These are phyloP conservation scores for Tricholoma terreum DNA, from an alignment of 768 basidiomycete species.

Conservation along the genomic window DNA sequence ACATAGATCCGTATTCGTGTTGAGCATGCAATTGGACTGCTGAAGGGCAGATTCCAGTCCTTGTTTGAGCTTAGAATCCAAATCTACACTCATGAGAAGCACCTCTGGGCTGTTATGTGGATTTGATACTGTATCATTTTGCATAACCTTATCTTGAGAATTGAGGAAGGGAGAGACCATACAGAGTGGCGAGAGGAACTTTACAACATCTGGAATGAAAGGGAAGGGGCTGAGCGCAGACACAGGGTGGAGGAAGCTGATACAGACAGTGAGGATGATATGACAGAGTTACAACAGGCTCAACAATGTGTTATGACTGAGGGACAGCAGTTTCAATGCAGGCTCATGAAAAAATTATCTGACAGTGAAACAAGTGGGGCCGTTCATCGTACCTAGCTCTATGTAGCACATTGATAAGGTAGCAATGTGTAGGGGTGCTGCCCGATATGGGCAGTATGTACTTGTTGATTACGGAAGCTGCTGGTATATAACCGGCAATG, in stretches of 20 bases:
- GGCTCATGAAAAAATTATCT: not conserved
- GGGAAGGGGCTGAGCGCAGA: not conserved
- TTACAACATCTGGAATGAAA: too few species aligned
- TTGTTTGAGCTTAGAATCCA: constrained; percentile 16
- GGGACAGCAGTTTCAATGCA: not conserved
- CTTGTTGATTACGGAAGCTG: too few species aligned
- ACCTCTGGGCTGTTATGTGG: constrained; percentile 15
- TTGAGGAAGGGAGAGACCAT: not conserved
- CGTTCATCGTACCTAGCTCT: too few species aligned
- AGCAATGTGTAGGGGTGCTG: too few species aligned
- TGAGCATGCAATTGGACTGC: constrained; percentile 26
- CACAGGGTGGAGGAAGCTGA: too few species aligned
- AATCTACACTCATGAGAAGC: constrained; percentile 10
- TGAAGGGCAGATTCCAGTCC: constrained; percentile 26
- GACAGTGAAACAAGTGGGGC: too few species aligned
- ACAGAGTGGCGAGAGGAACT: too few species aligned
- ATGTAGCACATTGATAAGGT: too few species aligned
- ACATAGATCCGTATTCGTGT: constrained; percentile 8
- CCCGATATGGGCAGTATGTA: too few species aligned
- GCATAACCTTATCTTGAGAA: not conserved
- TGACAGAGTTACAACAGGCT: not conserved
- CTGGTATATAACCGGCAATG: too few species aligned
- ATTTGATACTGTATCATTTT: constrained; percentile 17
- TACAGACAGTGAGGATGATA: too few species aligned
- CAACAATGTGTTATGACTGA: not conserved